Base-by-base conservation (phyloP, 495 filamentous ascomycete genomes). In the Pseudomonodictys pantanalensis region DNA sequence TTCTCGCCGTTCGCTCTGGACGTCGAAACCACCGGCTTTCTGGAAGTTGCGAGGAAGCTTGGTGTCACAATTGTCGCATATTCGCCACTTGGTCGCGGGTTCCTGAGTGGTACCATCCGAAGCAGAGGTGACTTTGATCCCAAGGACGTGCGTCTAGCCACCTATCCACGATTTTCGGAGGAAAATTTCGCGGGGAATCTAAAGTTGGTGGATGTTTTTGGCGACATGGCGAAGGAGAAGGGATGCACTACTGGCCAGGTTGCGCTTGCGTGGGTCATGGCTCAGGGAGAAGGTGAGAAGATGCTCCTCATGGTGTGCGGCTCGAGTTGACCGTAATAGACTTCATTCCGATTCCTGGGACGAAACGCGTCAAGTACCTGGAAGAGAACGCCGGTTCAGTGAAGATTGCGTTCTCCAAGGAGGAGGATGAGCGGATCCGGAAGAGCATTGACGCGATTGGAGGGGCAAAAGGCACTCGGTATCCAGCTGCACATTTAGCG, bases 51-150 rank as follows among this genome's bases (percentile, higher is more conserved):
- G 58, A 77, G 83, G 4, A 83, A 87, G 55, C 77, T 91, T 3
- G 85, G 83, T 9, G 71, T 86, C 17, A 73, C 83, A 0, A 70
- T 84, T 7, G 76, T 88, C 0, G 83, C 82, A 0, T 87, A 84
- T 69, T 79, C 74, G 17, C 86, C 87, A 0, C 73, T 89, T 4
- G 84, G 84, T 1, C 78, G 76, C 1, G 86, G 85, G 12, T 68
- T 87, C 15, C 65, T 88, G 24, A 79, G 77, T 1, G 83, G 81
- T 3, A 52, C 73, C 2, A 74, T 79, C 68, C 67, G 68, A 30
- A 74, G 69, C 2, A 67, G 48, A 0, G 72, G 69, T 10, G 81
- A 84, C 52, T 72, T 85, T 59, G 74, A 68, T 3, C 38, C 38
- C 15, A 67, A 72, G 9, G 67, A 53, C 12, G 78, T 82, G 64